phyloP scores from a whole-genome alignment of 2,329 filamentous ascomycete genomes.

The Xylariaceae sp. region DNA sequence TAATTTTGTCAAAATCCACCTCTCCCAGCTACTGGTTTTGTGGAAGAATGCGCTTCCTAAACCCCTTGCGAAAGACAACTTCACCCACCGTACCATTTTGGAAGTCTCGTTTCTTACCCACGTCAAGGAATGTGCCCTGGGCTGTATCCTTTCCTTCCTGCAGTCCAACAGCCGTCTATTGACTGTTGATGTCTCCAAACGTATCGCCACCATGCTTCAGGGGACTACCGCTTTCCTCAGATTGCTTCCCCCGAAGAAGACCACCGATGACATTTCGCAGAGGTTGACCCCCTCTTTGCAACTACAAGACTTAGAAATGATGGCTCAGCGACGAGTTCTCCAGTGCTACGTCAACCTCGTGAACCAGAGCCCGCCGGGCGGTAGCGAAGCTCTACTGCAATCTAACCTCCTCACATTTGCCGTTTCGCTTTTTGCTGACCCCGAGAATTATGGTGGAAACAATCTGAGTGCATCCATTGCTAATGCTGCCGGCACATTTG shows the following conservation, averaged over 20 bases:
- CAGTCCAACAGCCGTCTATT: slow-evolving; percentile 89
- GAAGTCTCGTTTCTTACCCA: slow-evolving; percentile 92
- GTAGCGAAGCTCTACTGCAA: slow-evolving; percentile 79
- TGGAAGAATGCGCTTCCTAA: slow-evolving; percentile 98
- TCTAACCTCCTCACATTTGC: slow-evolving; percentile 87
- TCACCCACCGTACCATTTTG: slow-evolving; percentile 72
- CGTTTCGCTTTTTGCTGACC: slow-evolving; percentile 87
- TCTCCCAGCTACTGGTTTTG: slow-evolving; percentile 84
- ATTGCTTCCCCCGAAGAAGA: slow-evolving; percentile 75
- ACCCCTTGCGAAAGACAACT: slow-evolving; percentile 87
- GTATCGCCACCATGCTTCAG: slow-evolving; percentile 89
- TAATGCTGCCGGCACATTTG: slow-evolving; percentile 81
- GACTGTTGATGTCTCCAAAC: slow-evolving; percentile 88
- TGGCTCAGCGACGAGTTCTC: slow-evolving; percentile 87
- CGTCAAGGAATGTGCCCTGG: slow-evolving; percentile 88
- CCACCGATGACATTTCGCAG: slow-evolving; percentile 79
- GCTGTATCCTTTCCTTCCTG: slow-evolving; percentile 85
- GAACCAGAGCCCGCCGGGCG: slow-evolving; percentile 77
- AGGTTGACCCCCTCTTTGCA: slow-evolving; percentile 80
- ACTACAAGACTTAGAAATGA: slow-evolving; percentile 81
- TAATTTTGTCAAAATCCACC: slow-evolving; percentile 97
- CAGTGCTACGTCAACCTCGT: slow-evolving; percentile 94
- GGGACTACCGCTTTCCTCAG: slow-evolving; percentile 89
- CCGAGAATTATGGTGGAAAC: slow-evolving; percentile 78
- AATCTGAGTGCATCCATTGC: slow-evolving; percentile 89